Percentiles rank a stretch among this genome's conserved stretches.
phyloP scores from a whole-genome alignment of 805 yeast species.

The Komagataella phaffii region DNA sequence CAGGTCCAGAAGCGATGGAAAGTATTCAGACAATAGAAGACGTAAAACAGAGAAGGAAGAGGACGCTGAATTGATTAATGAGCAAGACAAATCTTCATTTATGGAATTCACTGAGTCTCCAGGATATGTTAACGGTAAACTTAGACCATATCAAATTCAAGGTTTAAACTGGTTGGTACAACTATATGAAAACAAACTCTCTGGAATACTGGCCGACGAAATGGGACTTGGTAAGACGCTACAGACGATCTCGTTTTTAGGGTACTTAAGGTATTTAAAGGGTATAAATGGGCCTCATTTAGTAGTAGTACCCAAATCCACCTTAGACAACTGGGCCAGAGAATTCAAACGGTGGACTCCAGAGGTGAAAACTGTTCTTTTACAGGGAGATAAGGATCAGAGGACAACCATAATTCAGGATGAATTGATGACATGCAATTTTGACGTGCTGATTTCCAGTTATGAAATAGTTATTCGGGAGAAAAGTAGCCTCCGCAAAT shows the following conservation, averaged over 20 bases:
- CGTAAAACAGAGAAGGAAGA: conserved; percentile 93
- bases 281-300: conserved; percentile 82
- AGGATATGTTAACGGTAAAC: conserved; percentile 54
- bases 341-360: conserved; percentile 76
- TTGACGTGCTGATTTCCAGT: conserved; percentile 60
- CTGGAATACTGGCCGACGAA: conserved; percentile 76
- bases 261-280: conserved; percentile 52
- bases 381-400: conserved; percentile 85
- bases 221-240: conserved; percentile 80
- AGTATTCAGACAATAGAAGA: conserved; percentile 25
- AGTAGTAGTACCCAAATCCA: conserved; percentile 87
- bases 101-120: conserved; percentile 85
- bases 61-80: conserved; percentile 76
- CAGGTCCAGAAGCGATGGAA: conserved; percentile 8
- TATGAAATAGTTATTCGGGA: conserved; percentile 71
- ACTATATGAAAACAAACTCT: conserved; percentile 50
- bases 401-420: conserved; percentile 49
- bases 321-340: conserved; percentile 70
- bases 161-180: conserved; percentile 72
- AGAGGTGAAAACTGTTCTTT: conserved; percentile 53
- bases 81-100: conserved; percentile 26
- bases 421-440: conserved; percentile 70
- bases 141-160: conserved; percentile 70
- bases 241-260: conserved; percentile 67
- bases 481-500: conserved; percentile 49